Base-by-base conservation (phyloP, 441 rosid genomes). In the Croton setiger region DNA sequence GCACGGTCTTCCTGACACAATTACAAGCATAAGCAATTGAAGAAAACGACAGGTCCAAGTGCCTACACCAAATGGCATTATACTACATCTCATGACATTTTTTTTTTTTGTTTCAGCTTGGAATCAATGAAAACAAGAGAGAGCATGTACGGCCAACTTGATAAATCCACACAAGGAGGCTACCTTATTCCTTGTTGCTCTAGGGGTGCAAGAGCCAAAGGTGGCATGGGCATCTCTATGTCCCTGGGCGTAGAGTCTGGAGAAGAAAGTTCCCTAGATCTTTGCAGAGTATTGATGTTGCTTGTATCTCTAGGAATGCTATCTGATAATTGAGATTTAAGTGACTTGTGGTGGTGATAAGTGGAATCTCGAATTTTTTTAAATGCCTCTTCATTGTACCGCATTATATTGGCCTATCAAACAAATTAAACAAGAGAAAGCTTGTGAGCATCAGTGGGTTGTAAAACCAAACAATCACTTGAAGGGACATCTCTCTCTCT, bases 1-100 rank as follows among this genome's bases (percentile, higher is more conserved):
- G 86, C 93, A 88, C 0, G 97, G 96, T 86, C 94, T 93, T 90
- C 89, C 96, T 90, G 88, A 89, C 96, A 86, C 69, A 87, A 81
- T 66, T 72, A 72, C 78, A 68, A 78, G 63, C 83, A 82, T 82
- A 78, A 82, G 81, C 79, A 57, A 70, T 57, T 4, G 55, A 60
- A 27, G 23, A 12, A 45, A 44, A 31, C n/a, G 13, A 41, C n/a
- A 53, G 8, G 31, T 20, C 9, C 9, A 27, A 31, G 27, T 2
- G 41, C 45, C 44, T 43, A 13, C 35, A 57, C 11, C 31, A 33
- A 45, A 10, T 45, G 43, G 6, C 35, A 0, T 7, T 12, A 7
- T n/a, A n/a, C 55, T n/a, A 57, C 56, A 13, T 31, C 12, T 41
- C 36, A 10, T 8, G 20, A 7, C 33, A 31, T 4, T 10, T 27